phyloP scores from a whole-genome alignment of 1,284 basidiomycete species.

The Ustanciosporium gigantosporum region DNA sequence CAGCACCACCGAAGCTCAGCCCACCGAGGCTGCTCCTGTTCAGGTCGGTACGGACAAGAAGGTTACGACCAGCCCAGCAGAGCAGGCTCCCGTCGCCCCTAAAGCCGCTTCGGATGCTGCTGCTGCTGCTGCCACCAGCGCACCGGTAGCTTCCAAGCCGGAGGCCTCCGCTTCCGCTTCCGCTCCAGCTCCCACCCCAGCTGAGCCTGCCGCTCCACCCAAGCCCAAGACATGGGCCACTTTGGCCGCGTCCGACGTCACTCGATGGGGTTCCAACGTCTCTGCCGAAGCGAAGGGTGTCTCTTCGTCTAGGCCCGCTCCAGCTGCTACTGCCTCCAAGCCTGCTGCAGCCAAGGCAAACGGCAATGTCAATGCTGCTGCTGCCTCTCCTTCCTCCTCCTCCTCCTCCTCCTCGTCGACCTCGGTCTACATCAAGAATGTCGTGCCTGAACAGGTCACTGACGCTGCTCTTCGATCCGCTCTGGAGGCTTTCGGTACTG shows the following conservation, averaged over 20 bases:
- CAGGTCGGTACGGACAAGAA: slow-evolving; percentile 52
- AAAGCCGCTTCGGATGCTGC: slow-evolving; percentile 20
- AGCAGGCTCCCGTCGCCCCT: slow-evolving; percentile 42
- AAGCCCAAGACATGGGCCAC: slow-evolving; percentile 60
- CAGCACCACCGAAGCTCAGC: slow-evolving; percentile 25
- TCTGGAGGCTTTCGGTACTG: slow-evolving; percentile 76
- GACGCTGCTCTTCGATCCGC: slow-evolving; percentile 68
- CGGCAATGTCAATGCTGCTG: slow-evolving; percentile 4
- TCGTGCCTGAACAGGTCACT: slow-evolving; percentile 75
- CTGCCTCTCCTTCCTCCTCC: slow-evolving; percentile 1
- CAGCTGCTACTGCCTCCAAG: slow-evolving; percentile 31
- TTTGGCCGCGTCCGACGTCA: slow-evolving; percentile 54
- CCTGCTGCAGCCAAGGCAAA: slow-evolving; percentile 49
- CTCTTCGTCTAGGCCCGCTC: slow-evolving; percentile 34
- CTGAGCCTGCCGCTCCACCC: slow-evolving; percentile 44
- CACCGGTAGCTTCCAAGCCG: no score
- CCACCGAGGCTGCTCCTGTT: slow-evolving; percentile 18
- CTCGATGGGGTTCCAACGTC: slow-evolving; percentile 55
- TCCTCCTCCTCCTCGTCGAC: slow-evolving; percentile 8
- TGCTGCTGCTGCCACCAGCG: slow-evolving; percentile 56
- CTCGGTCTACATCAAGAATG: slow-evolving; percentile 64
- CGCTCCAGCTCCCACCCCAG: slow-evolving; percentile 48
- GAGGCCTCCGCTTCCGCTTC: slow-evolving; percentile 18
- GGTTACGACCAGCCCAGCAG: slow-evolving; percentile 35
- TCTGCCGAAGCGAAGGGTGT: slow-evolving; percentile 44